phyloP scores from a whole-genome alignment of 2,329 filamentous ascomycete species.

The Ophiocordyceps camponoti-rufipedis region DNA sequence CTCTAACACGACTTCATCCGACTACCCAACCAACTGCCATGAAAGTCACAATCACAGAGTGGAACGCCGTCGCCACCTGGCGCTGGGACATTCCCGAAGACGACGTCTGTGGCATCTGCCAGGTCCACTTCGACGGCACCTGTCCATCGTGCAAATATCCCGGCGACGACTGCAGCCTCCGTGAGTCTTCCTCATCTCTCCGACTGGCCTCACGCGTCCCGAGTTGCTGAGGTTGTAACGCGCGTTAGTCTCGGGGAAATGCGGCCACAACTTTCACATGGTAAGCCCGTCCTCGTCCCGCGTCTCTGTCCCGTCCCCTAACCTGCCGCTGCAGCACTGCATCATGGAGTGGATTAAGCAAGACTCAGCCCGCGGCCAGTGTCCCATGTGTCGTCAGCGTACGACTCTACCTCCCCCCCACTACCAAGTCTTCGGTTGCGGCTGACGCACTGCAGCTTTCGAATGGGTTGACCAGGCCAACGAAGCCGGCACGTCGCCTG shows the following conservation, averaged over 20 bases:
- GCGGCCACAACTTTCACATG: constrained; percentile 96
- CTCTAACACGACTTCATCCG: neutral
- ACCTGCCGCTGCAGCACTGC: constrained; percentile 49
- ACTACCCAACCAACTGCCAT: constrained; percentile 30
- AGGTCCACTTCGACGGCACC: constrained; percentile 92
- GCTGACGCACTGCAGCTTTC: constrained; percentile 13
- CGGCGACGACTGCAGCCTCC: constrained; percentile 81
- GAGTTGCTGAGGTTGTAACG: neutral
- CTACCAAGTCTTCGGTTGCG: neutral
- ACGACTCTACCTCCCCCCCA: constrained; percentile 10
- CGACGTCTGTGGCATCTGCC: constrained; percentile 96
- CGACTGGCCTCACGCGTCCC: neutral
- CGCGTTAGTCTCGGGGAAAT: constrained; percentile 71
- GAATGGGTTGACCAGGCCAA: constrained; percentile 21
- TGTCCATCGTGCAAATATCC: constrained; percentile 97
- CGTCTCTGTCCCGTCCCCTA: neutral
- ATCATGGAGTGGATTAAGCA: constrained; percentile 93
- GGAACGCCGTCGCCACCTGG: constrained; percentile 92
- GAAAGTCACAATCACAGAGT: constrained; percentile 90
- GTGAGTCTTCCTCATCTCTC: constrained; percentile 29
- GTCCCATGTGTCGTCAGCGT: constrained; percentile 97
- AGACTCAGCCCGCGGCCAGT: constrained; percentile 81
- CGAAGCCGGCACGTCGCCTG: constrained; percentile 9
- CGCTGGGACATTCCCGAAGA: constrained; percentile 95
- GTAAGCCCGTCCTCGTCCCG: constrained; percentile 25